A percentile compares a stretch with the other conserved stretches of the same genome.
phyloP scores from a whole-genome alignment of 2,329 filamentous ascomycete genomes.

The Teratosphaeria viscida region DNA sequence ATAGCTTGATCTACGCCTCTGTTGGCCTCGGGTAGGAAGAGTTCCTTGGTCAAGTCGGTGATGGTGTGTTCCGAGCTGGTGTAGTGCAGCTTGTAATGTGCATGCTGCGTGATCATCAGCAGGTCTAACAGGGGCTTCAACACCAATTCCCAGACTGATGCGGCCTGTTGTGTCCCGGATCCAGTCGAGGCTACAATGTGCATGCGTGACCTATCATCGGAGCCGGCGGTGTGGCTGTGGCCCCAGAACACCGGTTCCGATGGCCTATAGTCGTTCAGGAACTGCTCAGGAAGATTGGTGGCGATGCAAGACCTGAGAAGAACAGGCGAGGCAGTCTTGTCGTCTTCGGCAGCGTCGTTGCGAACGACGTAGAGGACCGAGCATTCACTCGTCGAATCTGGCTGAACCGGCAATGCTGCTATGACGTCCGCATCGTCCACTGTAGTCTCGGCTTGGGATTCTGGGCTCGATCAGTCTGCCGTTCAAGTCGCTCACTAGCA shows the following conservation, averaged over 20 bases:
- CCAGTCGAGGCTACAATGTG: conserved; percentile 37
- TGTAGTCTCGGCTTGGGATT: not conserved
- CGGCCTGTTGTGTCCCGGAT: conserved; percentile 34
- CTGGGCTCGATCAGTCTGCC: not conserved
- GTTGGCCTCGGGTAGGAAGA: conserved; percentile 41
- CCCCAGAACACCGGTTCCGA: conserved; percentile 13
- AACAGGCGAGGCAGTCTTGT: conserved; percentile 9
- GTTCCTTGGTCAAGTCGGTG: conserved; percentile 46
- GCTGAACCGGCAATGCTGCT: conserved; percentile 11
- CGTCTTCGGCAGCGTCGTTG: conserved; percentile 9
- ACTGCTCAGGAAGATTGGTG: conserved; percentile 14
- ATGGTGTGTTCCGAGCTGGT: conserved; percentile 58
- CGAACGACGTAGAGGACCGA: conserved; percentile 15
- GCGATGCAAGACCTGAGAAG: conserved; percentile 14
- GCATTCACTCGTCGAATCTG: conserved; percentile 9
- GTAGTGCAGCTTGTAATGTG: conserved; percentile 44
- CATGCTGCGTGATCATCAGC: conserved; percentile 12
- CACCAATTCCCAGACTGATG: conserved; percentile 28
- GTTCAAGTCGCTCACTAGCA: not conserved
- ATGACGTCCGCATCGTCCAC: conserved; percentile 13
- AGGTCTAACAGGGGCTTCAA: conserved; percentile 30
- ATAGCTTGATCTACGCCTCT: conserved; percentile 47
- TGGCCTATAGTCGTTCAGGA: conserved; percentile 13
- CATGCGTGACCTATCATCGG: conserved; percentile 10
- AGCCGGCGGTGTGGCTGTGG: conserved; percentile 5